Evolutionary conservation across 176 grass and related monocot species (phyloP), one percentile per base, ranked within the genome.

Genomic region (Bolboschoenus planiculmis): DNA sequence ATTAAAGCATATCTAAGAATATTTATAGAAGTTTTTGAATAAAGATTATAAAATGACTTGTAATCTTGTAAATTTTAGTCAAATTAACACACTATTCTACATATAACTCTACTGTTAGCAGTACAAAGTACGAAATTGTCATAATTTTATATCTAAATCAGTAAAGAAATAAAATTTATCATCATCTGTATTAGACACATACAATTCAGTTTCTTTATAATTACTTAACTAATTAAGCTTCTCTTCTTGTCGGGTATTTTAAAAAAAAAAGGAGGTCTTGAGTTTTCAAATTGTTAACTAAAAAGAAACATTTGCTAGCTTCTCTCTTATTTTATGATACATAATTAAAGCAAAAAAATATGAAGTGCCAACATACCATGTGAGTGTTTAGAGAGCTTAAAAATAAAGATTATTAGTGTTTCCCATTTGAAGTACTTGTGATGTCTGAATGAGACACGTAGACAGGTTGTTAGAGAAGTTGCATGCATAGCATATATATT

Each of bases 401-500:
- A 81, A 58, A n/a, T 42, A 64, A 29, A 81, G 18, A 64, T 57
- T 13, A 64, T 60, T 48, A 35, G 44, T 60, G 79, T 81, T 81
- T 62, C 79, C 79, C 16, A 13, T 81, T 81, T 65, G 2, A 46
- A 65, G 35, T 81, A 81, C 57, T 65, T 81, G 79, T 62, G 56
- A 65, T 46, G 79, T 65, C 56, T 62, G 65, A 64, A 42, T 64
- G 79, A 81, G 79, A 81, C 79, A 81, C 79, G 57, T 81, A 62
- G 79, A 81, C 5, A 64, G 37, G 42, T 81, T 81, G 71, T 81
- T 33, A 44, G 21, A 20, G 55, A 13, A 65, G 10, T 81, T 81
- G 23, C 36, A 81, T 80, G 54, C 54, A 80, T 33, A 46, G 23
- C 79, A 81, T n/a, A n/a, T n/a, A n/a, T n/a, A n/a, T n/a, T n/a